Base-by-base conservation (phyloP, 164 flowering plant genomes). In the Stephania japonica region DNA sequence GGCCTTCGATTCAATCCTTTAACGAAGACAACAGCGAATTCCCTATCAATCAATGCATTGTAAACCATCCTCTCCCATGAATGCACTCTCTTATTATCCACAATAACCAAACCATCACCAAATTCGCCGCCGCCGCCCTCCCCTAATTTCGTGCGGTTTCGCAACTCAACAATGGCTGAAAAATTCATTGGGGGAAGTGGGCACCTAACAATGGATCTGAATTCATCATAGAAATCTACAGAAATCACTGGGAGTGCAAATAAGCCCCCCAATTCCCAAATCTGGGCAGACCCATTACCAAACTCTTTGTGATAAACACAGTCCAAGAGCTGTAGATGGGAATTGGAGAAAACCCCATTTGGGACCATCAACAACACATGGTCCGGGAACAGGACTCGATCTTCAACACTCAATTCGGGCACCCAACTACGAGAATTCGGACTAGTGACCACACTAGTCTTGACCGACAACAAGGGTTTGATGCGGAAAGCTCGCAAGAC, bases 1-100 rank as follows among this genome's bases (percentile, higher is more conserved):
- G 89, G 89, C 71, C 90, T 76, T 6, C 86, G 87, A 81, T 88
- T 90, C 88, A 93, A 72, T 5, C 98, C 98, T 80, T 93, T 91
- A 19, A 81, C 94, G 71, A 93, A 93, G 77, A 93, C 89, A 10
- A 86, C 89, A 14, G 71, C 90, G 0, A 89, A 74, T 4, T 86
- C 80, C 19, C 85, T 83, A 80, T 91, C 95, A 44, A 89, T 16
- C 0, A 65, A 82, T 5, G 97, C 95, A 24, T 77, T 92, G 77
- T 93, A 93, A 5, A 78, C 91, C 82, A 91, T 56, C 27, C 42
- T 78, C 27, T 91, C 91, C 98, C 98, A 93, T 18, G 84, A 83
- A 77, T 70, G 80, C 61, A 83, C 84, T 32, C 76, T 76, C 72
- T 25, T 73, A 7, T 18, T 18, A 69, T 78, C 44, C 42, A 42